Evolutionary conservation across 805 yeast genomes (phyloP), one percentile per base, ranked within the genome.

Genomic region (Metschnikowia continentalis): DNA sequence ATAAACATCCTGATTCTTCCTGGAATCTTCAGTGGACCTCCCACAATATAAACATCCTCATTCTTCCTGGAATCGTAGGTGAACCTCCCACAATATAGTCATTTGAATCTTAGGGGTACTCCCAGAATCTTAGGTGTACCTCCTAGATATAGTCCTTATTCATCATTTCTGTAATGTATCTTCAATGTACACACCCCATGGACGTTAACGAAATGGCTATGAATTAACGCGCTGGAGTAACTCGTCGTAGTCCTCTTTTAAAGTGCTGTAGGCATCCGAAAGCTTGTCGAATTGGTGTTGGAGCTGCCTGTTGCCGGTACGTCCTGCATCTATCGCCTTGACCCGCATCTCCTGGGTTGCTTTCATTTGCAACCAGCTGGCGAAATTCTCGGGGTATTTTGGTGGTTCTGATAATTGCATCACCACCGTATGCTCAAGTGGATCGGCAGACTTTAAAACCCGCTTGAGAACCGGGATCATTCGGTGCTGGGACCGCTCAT

Each of bases 391-490:
- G 4, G 65, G 56, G 6, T 57, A 47, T 23, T 58, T 61, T 19
- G 58, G 64, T 20, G 50, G 50, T 15, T 55, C 57, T 6, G 67
- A 74, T 42, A 69, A 71, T 61, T 69, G 75, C 61, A 61, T 52
- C 47, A 48, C 81, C 58, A 63, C 75, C 75, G 63, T 78, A 80
- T 59, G 80, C 61, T 54, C 71, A 58, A 52, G 67, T 68, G 53
- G 66, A 35, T 69, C 66, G 5, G 58, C 49, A 19, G 76, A 77
- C 3, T 71, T 75, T 42, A 86, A 62, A 1, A 77, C 80, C 64
- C 92, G 77, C 64, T 85, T 87, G 54, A 87, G 74, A 6, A 72
- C 74, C 0, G 91, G 91, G n/a, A 86, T 73, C 22, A 78, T 62
- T 53, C 81, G 66, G 52, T 67, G 67, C 48, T 65, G 66, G 54